Evolutionary conservation across 208 protist genomes (phyloP).

Genomic region (Tetramitus jugosus): DNA sequence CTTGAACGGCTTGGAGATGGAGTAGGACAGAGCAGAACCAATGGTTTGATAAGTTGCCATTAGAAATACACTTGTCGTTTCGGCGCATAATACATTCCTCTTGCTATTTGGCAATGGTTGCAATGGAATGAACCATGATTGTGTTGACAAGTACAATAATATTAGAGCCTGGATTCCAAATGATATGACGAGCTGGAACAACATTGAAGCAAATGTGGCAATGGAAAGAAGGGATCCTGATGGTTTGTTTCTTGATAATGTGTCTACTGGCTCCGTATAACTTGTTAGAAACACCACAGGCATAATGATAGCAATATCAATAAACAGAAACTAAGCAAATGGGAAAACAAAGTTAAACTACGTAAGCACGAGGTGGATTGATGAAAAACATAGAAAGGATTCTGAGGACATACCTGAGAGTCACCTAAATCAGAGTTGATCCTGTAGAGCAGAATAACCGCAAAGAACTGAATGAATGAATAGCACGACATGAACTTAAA

Average conservation of each 20-base stretch:
- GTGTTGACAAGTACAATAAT: neutral
- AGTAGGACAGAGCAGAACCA: neutral
- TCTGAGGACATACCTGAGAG: no score
- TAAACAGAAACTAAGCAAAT: conserved; percentile 2
- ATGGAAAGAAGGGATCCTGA: conserved; percentile 8
- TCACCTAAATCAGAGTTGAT: conserved; percentile 20
- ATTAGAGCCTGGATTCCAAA: neutral
- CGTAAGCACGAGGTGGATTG: no score
- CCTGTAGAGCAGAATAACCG: conserved; percentile 6
- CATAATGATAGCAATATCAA: conserved; percentile 6
- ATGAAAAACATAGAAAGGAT: no score
- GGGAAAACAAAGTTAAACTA: no score
- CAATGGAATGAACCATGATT: neutral
- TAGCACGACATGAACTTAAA: conserved; percentile 34
- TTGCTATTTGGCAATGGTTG: neutral
- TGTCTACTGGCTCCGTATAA: neutral
- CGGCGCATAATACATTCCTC: conserved; percentile 2
- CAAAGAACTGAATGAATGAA: conserved; percentile 32
- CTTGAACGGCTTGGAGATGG: conserved; percentile 19
- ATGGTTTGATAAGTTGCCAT: neutral
- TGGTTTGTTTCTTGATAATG: neutral
- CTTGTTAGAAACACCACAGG: neutral
- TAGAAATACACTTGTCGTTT: conserved; percentile 8
- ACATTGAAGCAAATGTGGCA: conserved; percentile 14
- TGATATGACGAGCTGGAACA: neutral